Conservation (phyloP, 2,329 filamentous ascomycete species). For the Parasarocladium wereldwijsianum region DNA sequence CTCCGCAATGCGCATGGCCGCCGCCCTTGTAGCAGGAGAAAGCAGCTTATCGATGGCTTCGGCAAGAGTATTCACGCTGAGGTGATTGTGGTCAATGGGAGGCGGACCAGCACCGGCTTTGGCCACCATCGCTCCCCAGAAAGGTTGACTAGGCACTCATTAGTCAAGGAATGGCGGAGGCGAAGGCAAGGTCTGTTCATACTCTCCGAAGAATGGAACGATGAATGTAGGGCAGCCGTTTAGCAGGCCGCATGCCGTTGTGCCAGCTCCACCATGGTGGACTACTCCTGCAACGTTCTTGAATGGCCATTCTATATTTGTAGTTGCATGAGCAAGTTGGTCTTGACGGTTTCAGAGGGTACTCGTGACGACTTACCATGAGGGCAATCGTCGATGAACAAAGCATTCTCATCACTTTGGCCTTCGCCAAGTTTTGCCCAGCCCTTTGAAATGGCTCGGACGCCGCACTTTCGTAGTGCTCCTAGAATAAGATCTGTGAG, state of each 20-base stretch:
- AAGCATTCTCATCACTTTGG: conserved; percentile 32
- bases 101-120: conserved; percentile 24
- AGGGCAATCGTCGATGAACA: conserved; percentile 48
- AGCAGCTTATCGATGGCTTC: conserved; percentile 20
- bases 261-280: conserved; percentile 52
- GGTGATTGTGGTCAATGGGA: conserved; percentile 20
- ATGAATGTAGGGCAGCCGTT: conserved; percentile 47
- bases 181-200: background rate
- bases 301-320: conserved; percentile 39
- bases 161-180: background rate
- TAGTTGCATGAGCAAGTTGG: background rate
- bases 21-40: conserved; percentile 11
- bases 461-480: conserved; percentile 40
- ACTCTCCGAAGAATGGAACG: conserved; percentile 49
- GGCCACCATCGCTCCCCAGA: conserved; percentile 27
- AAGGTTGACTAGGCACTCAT: conserved; percentile 18
- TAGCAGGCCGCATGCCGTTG: conserved; percentile 47
- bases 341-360: background rate
- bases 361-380: conserved; percentile 23
- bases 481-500: conserved; percentile 44
- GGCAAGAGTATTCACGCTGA: conserved; percentile 19
- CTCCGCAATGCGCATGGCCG: conserved; percentile 2
- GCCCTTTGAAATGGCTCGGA: conserved; percentile 46
- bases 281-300: conserved; percentile 42
- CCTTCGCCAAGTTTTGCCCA: conserved; percentile 46